phyloP scores from a whole-genome alignment of 2,329 filamentous ascomycete genomes.

The Phaeosphaeria sp. region DNA sequence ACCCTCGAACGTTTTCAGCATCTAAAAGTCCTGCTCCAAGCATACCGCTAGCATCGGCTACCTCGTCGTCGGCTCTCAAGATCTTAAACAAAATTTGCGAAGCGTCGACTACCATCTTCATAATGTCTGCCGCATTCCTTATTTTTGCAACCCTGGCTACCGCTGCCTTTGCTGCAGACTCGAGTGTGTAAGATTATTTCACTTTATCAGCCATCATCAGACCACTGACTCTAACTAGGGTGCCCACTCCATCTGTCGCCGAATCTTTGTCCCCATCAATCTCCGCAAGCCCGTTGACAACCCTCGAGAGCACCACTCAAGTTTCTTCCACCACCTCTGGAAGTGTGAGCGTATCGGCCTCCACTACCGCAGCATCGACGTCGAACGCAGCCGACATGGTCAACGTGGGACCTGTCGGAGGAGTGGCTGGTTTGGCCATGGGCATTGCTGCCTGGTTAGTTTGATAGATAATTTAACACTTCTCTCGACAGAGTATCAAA shows the following conservation, averaged over 20 bases:
- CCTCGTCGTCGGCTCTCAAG: too few relatives aligned
- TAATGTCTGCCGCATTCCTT: not conserved
- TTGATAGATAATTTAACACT: slow-evolving; percentile 1
- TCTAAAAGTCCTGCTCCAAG: too few relatives aligned
- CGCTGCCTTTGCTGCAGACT: not conserved
- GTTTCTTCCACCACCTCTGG: not conserved
- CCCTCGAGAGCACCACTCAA: not conserved
- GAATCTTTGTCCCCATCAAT: not conserved
- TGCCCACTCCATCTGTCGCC: not conserved
- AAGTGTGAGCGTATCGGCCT: not conserved
- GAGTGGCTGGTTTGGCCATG: slow-evolving; percentile 16
- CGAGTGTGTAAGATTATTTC: too few relatives aligned
- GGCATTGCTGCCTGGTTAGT: slow-evolving; percentile 21
- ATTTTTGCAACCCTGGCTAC: not conserved
- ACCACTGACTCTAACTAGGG: not conserved
- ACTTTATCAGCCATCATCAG: not conserved
- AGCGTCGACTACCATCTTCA: not conserved
- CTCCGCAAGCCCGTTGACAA: not conserved
- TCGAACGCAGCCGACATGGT: slow-evolving; percentile 8
- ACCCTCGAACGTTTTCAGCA: not conserved
- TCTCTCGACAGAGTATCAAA: too few relatives aligned
- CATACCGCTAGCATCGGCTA: too few relatives aligned
- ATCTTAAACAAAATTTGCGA: too few relatives aligned
- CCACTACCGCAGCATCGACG: not conserved
- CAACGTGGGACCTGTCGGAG: slow-evolving; percentile 9